Evolutionary conservation across 441 rosid species (phyloP).

Genomic region (Jatropha podagrica): DNA sequence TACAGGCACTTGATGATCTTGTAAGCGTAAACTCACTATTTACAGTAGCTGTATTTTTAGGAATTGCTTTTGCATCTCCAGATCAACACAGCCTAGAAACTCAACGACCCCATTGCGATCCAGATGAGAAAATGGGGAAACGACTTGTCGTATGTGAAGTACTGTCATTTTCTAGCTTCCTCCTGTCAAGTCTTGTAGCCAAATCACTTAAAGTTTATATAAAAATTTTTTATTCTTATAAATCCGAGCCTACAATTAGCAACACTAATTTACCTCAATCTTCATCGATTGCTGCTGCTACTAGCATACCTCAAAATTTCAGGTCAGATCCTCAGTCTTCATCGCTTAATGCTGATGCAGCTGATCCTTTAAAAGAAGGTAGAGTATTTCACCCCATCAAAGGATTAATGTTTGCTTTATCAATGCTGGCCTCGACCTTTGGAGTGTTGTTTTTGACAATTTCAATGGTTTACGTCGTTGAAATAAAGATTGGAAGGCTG

Average conservation of each 20-base stretch:
- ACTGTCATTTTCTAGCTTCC: constrained; percentile 24
- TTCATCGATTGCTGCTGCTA: too few relatives aligned
- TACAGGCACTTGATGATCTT: constrained; percentile 23
- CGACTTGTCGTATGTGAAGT: constrained; percentile 21
- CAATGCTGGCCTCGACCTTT: not conserved
- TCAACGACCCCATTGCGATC: constrained; percentile 9
- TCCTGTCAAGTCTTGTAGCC: constrained; percentile 24
- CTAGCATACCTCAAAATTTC: too few relatives aligned
- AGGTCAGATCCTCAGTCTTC: too few relatives aligned
- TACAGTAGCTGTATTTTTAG: constrained; percentile 30
- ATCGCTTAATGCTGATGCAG: too few relatives aligned
- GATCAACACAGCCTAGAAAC: constrained; percentile 17
- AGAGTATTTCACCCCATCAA: not conserved
- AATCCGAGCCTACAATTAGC: not conserved
- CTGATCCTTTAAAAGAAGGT: too few relatives aligned
- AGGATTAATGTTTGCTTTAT: not conserved
- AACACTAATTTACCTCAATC: too few relatives aligned
- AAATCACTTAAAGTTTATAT: constrained; percentile 26
- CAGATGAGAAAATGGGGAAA: constrained; percentile 2
- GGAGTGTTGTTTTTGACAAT: not conserved
- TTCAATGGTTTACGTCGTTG: not conserved
- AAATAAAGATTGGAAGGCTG: not conserved
- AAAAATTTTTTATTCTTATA: not conserved
- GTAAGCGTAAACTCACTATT: constrained; percentile 30
- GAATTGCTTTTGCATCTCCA: constrained; percentile 19